Evolutionary conservation across 495 filamentous ascomycete species (phyloP), one percentile per base, ranked within the genome.

Genomic region (Aspergillus saccharolyticus): DNA sequence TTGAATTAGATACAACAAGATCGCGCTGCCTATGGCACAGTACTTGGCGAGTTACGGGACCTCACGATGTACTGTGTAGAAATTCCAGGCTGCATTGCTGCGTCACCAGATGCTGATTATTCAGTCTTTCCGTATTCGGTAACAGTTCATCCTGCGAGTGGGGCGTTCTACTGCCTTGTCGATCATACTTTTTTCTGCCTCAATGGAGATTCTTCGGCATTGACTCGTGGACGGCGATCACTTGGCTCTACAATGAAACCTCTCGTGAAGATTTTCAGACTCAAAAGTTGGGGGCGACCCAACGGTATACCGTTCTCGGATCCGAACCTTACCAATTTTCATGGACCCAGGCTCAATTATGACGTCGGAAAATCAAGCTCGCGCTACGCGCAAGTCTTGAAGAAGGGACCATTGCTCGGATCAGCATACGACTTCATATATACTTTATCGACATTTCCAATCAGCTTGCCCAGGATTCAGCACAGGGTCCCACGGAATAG

Each of bases 141-240:
- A 39, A 39, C 4, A 39, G 33, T 39, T 39, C 33, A 15, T 12
- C 33, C 46, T 49, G 15, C 21, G 12, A 12, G 57, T 30, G 64
- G 59, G 17, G 56, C 58, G 25, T 18, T 54, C 67, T 53, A 63
- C 63, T 16, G 71, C 73, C n/a, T 12, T 5, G 33, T 15, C 33
- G 33, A 39, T 39, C 33, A 39, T 12, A 28, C 25, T 4, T 28
- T 28, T 9, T 39, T 10, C 33, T 10, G 33, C n/a, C n/a, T n/a
- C n/a, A 8, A 39, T 39, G 33, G 33, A 12, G 33, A 6, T 39
- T 28, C 33, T 12, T 39, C 33, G 33, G 33, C 33, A 2, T 12
- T 39, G 33, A 12, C 33, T 39, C 33, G 33, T 39, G 33, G 33
- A 39, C 14, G 33, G 33, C 12, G 33, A 39, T 39, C 33, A 12